These are phyloP conservation scores for Pichia sp. DNA, from an alignment of 1,139 yeast species.

Conservation along the genomic window DNA sequence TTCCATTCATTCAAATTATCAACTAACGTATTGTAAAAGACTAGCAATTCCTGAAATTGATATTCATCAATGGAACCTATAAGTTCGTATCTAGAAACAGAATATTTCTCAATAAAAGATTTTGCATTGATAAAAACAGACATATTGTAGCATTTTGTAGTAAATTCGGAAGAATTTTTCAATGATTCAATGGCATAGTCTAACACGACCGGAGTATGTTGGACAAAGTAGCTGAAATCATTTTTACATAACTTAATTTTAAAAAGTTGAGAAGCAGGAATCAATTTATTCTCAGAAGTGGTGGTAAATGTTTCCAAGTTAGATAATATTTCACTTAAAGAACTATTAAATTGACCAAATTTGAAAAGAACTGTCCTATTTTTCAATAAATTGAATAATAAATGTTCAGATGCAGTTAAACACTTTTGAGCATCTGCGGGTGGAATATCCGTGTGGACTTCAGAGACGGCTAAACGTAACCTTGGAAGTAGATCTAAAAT, in stretches of 20 bases:
- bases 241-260: background rate
- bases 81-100: slow-evolving; percentile 2
- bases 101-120: background rate
- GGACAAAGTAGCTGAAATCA: slow-evolving; percentile 2
- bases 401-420: slow-evolving; percentile 71
- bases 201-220: slow-evolving; percentile 46
- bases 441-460: slow-evolving; percentile 70
- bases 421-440: slow-evolving; percentile 69
- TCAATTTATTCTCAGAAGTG: background rate
- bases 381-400: slow-evolving; percentile 48
- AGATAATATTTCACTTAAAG: background rate
- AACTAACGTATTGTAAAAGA: slow-evolving; percentile 21
- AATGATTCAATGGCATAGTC: slow-evolving; percentile 41
- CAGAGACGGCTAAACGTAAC: slow-evolving; percentile 57
- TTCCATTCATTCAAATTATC: slow-evolving; percentile 31
- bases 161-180: slow-evolving; percentile 22
- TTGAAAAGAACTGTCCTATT: slow-evolving; percentile 42
- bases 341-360: slow-evolving; percentile 5
- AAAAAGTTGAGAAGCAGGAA: background rate
- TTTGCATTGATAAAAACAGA: slow-evolving; percentile 17
- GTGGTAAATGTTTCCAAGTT: slow-evolving; percentile 13
- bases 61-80: slow-evolving; percentile 13
- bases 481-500: slow-evolving; percentile 77
- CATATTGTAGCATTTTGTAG: slow-evolving; percentile 3
- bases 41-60: slow-evolving; percentile 7